Base-by-base conservation (phyloP, 1,284 basidiomycete genomes). In the Puccinia novopanici region DNA sequence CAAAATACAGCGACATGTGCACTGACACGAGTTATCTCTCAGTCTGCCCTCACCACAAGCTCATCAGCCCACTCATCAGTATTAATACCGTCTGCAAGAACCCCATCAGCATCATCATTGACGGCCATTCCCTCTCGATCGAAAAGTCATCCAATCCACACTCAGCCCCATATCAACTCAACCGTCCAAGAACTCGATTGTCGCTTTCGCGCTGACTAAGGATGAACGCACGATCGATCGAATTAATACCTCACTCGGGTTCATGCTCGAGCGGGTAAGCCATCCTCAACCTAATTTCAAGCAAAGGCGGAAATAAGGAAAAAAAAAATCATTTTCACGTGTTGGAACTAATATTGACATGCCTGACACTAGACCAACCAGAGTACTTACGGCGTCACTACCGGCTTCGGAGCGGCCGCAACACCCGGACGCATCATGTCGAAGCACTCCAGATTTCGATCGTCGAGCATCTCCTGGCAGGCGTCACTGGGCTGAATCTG, bases 391-490 rank as follows among this genome's bases (percentile, higher is more conserved):
- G 77, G 77, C 13, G 77, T 80, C 57, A 80, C 77, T 24, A 80
- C 77, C 48, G 77, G 77, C 15, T 80, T 80, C 59, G 77, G 86
- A 87, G 61, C 85, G 84, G 2, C 78, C 88, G 90, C 90, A 13
- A 89, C 84, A 93, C 91, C 4, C 89, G 92, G 50, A 93, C 92
- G 0, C 88, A 89, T 82, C 87, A 91, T 82, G 89, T 91, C 54
- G 84, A 91, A 82, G 87, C 90, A 8, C 89, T 93, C 34, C 92
- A 92, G 17, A 89, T 91, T 82, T 91, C 92, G 3, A 89, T 94
- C 40, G 87, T 94, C 45, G 92, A 93, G 85, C 91, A 92, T 84
- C 91, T 93, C 84, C 91, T 93, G 79, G 87, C 87, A 71, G 92
- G 92, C 63, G 89, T 92, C 1, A 87, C 19, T 90, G 90, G 22